Evolutionary conservation across 192 early-diverging fungal species (phyloP).

Genomic region (Coemansia erecta): DNA sequence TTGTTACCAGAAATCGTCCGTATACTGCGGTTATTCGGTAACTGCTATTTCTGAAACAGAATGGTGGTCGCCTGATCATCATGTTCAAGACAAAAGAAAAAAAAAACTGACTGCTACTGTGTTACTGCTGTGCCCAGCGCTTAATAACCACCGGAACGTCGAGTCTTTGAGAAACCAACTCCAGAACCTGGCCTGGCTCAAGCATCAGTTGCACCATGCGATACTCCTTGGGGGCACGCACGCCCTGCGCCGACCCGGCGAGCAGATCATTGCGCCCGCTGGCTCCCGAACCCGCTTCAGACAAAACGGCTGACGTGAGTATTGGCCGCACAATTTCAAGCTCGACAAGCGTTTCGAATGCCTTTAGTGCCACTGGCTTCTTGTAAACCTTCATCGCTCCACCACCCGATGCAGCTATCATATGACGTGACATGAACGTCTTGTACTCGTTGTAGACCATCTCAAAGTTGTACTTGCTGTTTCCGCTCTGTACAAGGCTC

Average conservation of each 20-base stretch:
- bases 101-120: background rate
- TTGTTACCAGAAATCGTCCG: too few relatives aligned
- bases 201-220: slow-evolving; percentile 81
- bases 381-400: slow-evolving; percentile 71
- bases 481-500: slow-evolving; percentile 64
- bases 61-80: background rate
- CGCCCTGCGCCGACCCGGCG: slow-evolving; percentile 31
- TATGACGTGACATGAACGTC: slow-evolving; percentile 68
- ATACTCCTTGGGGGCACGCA: slow-evolving; percentile 79
- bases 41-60: background rate
- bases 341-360: slow-evolving; percentile 74
- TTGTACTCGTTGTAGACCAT: slow-evolving; percentile 94
- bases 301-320: background rate
- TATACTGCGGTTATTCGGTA: background rate
- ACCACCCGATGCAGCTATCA: slow-evolving; percentile 45
- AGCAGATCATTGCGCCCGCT: slow-evolving; percentile 36
- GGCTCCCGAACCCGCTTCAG: slow-evolving; percentile 10
- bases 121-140: slow-evolving; percentile 59
- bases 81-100: background rate
- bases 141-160: slow-evolving; percentile 64
- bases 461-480: slow-evolving; percentile 83
- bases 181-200: slow-evolving; percentile 64
- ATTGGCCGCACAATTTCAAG: slow-evolving; percentile 67
- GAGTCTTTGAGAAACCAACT: slow-evolving; percentile 57
- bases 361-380: slow-evolving; percentile 82